These are phyloP conservation scores for Globisporangium echinulatum DNA, from an alignment of 352 stramenopile species.

Conservation along the genomic window DNA sequence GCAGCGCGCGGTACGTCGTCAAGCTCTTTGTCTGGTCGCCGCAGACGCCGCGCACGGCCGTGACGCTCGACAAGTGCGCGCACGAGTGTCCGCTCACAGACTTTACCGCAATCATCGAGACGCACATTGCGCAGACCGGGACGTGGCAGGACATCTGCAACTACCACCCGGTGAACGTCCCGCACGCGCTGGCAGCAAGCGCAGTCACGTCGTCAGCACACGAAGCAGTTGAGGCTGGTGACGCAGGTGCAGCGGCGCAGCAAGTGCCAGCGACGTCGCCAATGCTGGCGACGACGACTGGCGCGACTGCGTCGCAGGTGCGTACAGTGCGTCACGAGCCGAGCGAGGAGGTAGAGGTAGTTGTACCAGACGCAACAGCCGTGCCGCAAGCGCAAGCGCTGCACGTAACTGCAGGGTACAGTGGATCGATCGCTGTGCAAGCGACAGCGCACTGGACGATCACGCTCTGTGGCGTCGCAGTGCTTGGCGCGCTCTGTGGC, in stretches of 20 bases:
- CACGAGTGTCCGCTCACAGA: slow-evolving; percentile 50
- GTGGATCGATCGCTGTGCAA: not conserved
- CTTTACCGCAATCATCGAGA: slow-evolving; percentile 48
- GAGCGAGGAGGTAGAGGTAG: not conserved
- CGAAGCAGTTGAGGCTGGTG: not conserved
- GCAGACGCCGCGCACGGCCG: slow-evolving; percentile 30
- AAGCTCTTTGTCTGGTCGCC: slow-evolving; percentile 71
- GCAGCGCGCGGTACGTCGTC: slow-evolving; percentile 33
- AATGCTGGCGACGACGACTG: not conserved
- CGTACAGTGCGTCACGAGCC: not conserved
- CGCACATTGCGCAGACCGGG: slow-evolving; percentile 50
- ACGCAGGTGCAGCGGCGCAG: not conserved
- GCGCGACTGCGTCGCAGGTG: not conserved
- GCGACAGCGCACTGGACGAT: slow-evolving; percentile 7
- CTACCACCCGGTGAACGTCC: slow-evolving; percentile 46
- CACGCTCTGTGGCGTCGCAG: slow-evolving; percentile 7
- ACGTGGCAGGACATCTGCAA: slow-evolving; percentile 69
- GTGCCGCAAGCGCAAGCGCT: not conserved
- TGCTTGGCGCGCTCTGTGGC: slow-evolving; percentile 10
- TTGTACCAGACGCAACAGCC: too few relatives aligned
- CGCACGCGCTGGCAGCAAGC: not conserved
- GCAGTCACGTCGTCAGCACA: not conserved
- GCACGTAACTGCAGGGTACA: not conserved
- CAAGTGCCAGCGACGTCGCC: not conserved
- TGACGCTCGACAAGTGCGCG: slow-evolving; percentile 59